Percentiles rank a stretch among this genome's conserved stretches.
phyloP scores from a whole-genome alignment of 805 yeast species.

The Metschnikowia koreensis region DNA sequence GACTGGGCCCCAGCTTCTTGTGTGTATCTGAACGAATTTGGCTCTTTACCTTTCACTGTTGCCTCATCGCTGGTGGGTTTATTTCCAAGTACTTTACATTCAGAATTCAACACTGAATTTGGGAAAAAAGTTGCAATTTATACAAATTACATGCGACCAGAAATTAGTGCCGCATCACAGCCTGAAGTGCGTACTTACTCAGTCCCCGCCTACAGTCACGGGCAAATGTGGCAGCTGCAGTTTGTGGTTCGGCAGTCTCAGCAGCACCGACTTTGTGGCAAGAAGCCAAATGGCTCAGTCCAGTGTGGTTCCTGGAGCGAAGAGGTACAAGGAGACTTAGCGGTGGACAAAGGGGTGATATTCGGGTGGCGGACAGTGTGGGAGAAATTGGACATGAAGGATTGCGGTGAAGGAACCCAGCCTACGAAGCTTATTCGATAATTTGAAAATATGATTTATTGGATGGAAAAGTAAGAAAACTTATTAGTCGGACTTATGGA shows the following conservation, averaged over 20 bases:
- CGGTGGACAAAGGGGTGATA: not conserved
- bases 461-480: no score
- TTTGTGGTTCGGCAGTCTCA: constrained; percentile 2
- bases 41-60: not conserved
- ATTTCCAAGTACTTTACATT: not conserved
- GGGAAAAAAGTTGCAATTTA: not conserved
- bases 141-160: not conserved
- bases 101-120: not conserved
- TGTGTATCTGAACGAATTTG: constrained; percentile 1
- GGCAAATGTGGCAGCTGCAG: constrained; percentile 3
- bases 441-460: no score
- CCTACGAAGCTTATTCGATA: not conserved
- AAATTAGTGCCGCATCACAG: not conserved
- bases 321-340: not conserved
- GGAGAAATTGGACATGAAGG: not conserved
- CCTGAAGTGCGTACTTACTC: not conserved
- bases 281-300: not conserved
- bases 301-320: not conserved
- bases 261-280: not conserved
- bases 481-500: no score
- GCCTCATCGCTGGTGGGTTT: not conserved
- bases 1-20: constrained; percentile 1
- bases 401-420: not conserved
- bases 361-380: not conserved
- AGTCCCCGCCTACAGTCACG: constrained; percentile 1